Evolutionary conservation across 768 basidiomycete genomes (phyloP), one percentile per base, ranked within the genome.

Genomic region (Amanita pseudoporphyria): DNA sequence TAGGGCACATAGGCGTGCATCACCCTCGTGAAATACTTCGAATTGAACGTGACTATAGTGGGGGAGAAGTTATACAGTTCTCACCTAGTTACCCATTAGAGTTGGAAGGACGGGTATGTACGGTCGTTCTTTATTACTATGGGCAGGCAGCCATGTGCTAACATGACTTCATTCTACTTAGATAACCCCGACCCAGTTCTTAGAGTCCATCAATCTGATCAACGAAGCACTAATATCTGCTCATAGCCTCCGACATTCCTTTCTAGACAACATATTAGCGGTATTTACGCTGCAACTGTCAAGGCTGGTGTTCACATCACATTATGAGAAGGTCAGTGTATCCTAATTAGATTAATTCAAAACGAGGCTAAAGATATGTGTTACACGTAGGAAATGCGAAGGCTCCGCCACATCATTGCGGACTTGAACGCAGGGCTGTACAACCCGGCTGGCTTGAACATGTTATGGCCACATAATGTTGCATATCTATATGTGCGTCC

Each of bases 51-150:
- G 96, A 99, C 64, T 99, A 96, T 63, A 78, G 72, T 12, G 82
- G 83, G 1, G 96, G 95, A 2, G 95, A 98, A 62, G 71, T 94
- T 6, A 77, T 82, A 26, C 95, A 97, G 66, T 96, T 99, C 64
- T 76, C 88, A 30, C 77, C 90, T 0, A 79, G 84, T 55, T 99
- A 86, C 65, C 93, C 91, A 1, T 67, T 94, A 36, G 96, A 99
- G 64, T 72, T 99, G 5, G 94, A 97, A 57, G 90, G 91, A 40
- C 76, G 96, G 64, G 93, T 95, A 58, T 60, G 87, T 70, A 33
- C 36, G 9, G 19, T 24, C 33, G n/a, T 18, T 51, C 44, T 21
- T 37, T 16, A 33, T 33, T 9, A 41, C 49, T n/a, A 9, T 22
- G 18, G 16, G 24, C 37, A 18, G 37, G 12, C 10, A 6, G n/a